These are phyloP conservation scores for Xylaria sp. DNA, from an alignment of 2,329 filamentous ascomycete genomes.

Conservation along the genomic window DNA sequence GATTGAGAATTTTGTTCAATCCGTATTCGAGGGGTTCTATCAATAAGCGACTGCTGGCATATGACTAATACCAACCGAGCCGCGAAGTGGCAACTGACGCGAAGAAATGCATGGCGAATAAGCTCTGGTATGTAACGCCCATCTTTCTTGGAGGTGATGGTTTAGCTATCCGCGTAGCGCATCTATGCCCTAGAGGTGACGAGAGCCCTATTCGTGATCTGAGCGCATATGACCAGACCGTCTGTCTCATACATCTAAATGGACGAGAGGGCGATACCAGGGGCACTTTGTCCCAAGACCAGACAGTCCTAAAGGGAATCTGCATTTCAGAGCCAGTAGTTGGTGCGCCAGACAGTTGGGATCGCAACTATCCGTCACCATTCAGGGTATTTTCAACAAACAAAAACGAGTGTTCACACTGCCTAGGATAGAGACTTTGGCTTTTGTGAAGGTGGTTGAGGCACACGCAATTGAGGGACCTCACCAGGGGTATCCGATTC, in stretches of 20 bases:
- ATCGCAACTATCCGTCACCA: conserved; percentile 8
- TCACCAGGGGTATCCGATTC: conserved; percentile 42
- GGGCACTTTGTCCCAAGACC: background rate
- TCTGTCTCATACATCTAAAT: background rate
- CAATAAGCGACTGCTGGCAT: background rate
- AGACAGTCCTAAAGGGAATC: background rate
- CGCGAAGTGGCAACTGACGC: background rate
- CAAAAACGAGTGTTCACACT: conserved; percentile 43
- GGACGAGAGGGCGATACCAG: background rate
- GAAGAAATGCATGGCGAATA: background rate
- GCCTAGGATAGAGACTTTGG: conserved; percentile 50
- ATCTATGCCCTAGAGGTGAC: background rate
- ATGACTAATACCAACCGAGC: background rate
- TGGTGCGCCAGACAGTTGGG: background rate
- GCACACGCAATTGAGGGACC: conserved; percentile 48
- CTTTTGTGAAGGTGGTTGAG: conserved; percentile 49
- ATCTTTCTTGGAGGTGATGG: background rate
- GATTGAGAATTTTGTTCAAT: background rate
- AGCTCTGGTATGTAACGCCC: background rate
- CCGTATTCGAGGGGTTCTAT: background rate
- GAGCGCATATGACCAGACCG: background rate
- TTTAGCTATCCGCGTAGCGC: background rate
- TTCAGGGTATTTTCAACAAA: conserved; percentile 38
- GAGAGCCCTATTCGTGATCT: background rate
- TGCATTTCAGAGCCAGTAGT: conserved; percentile 3